Base-by-base conservation (phyloP, 192 early-diverging fungal genomes). In the Coemansia sp. region DNA sequence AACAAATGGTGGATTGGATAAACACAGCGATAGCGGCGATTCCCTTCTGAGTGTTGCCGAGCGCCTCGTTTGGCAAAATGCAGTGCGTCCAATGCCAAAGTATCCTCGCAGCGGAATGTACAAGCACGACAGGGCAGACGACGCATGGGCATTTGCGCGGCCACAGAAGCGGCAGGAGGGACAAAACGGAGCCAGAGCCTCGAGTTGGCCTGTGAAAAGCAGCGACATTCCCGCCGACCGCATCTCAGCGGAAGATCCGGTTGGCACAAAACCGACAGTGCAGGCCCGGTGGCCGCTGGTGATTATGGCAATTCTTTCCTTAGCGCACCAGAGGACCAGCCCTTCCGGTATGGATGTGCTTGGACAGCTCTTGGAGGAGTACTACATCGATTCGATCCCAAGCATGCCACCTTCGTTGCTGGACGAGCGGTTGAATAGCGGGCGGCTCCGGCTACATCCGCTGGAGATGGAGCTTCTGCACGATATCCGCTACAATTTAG, bases 61-160 rank as follows among this genome's bases (percentile, higher is more conserved):
- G 53, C 71, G 63, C 16, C 44, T 82, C 55, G 53, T 82, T 21
- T 82, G 79, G 79, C 79, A 82, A 48, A 82, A 82, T 60, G 64
- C 79, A 3, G 59, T 77, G 35, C 71, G 79, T 10, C 79, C 79
- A 4, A 24, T 77, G 39, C 75, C 75, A 24, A 73, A 65, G 62
- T 82, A 82, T 59, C 79, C 79, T 24, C 79, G 79, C 5, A 68
- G 64, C 24, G 75, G 64, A 24, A 49, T 81, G 59, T 60, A 65
- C 34, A 63, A 49, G 16, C 64, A 73, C 20, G 68, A 70, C 71
- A 66, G 65, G 12, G 39, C 52, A 11, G 61, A 61, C 56, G 78
- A 81, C 44, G 69, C 78, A 5, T 76, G 78, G 73, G n/a, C 73
- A 35, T 70, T 81, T 64, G 67, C 64, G 16, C 51, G 56, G 46